Evolutionary conservation across 2,329 filamentous ascomycete genomes (phyloP).

Genomic region (Cladophialophora immunda): DNA sequence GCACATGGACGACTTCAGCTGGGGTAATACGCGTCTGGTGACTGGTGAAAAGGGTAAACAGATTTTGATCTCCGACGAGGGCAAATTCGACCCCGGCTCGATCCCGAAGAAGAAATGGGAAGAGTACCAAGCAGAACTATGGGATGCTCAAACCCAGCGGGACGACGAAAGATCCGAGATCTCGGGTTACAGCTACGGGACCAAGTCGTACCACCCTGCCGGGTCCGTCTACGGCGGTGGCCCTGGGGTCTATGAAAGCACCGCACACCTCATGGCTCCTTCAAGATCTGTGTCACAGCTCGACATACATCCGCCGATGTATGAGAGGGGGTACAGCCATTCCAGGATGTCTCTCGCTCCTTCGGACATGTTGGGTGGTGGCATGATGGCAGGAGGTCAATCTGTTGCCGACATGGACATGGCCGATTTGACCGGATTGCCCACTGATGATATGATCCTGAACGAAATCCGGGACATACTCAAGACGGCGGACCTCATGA

Average conservation of each 20-base stretch:
- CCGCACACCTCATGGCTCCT: slow-evolving; percentile 54
- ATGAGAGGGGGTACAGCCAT: slow-evolving; percentile 56
- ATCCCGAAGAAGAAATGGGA: slow-evolving; percentile 99
- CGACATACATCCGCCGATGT: slow-evolving; percentile 58
- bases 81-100: slow-evolving; percentile 91
- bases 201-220: slow-evolving; percentile 73
- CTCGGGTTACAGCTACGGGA: slow-evolving; percentile 94
- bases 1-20: slow-evolving; percentile 99
- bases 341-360: slow-evolving; percentile 83
- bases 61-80: slow-evolving; percentile 92
- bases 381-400: slow-evolving; percentile 71
- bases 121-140: slow-evolving; percentile 96
- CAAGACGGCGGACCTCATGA: slow-evolving; percentile 92
- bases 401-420: slow-evolving; percentile 76
- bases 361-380: slow-evolving; percentile 74
- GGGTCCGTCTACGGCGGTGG: slow-evolving; percentile 76
- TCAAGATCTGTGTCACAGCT: slow-evolving; percentile 70
- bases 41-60: slow-evolving; percentile 93
- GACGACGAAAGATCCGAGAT: slow-evolving; percentile 84
- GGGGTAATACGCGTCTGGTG: slow-evolving; percentile 98
- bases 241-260: slow-evolving; percentile 44
- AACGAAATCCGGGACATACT: slow-evolving; percentile 95
- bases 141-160: slow-evolving; percentile 89
- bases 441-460: slow-evolving; percentile 86
- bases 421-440: slow-evolving; percentile 76